These are phyloP conservation scores for Botryosphaeria dothidea DNA, from an alignment of 2,329 filamentous ascomycete genomes.

Conservation along the genomic window DNA sequence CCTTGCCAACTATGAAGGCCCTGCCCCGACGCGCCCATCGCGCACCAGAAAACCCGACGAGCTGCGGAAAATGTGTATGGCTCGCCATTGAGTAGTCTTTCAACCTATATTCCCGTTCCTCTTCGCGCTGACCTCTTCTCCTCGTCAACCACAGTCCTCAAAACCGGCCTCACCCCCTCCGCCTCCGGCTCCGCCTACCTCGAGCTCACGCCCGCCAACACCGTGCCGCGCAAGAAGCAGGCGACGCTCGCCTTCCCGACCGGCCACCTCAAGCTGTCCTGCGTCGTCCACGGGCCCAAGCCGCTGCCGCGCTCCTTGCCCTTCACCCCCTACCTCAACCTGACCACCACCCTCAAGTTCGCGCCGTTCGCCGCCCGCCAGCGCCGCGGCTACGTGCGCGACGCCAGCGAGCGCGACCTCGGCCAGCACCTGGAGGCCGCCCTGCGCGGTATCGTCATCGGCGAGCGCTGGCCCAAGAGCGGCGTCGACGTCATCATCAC, in stretches of 20 bases:
- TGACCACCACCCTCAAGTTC: conserved; percentile 94
- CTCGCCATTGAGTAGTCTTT: conserved; percentile 26
- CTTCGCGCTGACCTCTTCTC: too few relatives aligned
- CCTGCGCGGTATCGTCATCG: conserved; percentile 83
- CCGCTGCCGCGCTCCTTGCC: conserved; percentile 86
- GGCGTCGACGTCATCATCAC: conserved; percentile 94
- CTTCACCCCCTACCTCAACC: conserved; percentile 88
- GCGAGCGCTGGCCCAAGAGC: conserved; percentile 97
- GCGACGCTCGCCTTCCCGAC: conserved; percentile 53
- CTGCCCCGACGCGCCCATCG: conserved; percentile 49
- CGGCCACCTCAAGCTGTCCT: conserved; percentile 83
- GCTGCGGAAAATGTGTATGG: conserved; percentile 80
- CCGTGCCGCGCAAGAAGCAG: conserved; percentile 27
- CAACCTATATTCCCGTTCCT: too few relatives aligned
- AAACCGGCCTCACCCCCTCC: conserved; percentile 88
- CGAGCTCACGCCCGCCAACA: conserved; percentile 52
- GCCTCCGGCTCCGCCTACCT: conserved; percentile 92
- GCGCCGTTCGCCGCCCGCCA: conserved; percentile 87
- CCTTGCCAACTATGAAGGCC: conserved; percentile 48
- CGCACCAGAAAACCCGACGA: conserved; percentile 66
- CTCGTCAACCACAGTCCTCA: conserved; percentile 73
- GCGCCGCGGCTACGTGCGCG: conserved; percentile 81
- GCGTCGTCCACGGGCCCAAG: conserved; percentile 89
- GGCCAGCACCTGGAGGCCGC: conserved; percentile 90
- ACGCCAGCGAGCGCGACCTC: conserved; percentile 83